Evolutionary conservation across 2,329 filamentous ascomycete genomes (phyloP), one percentile per base, ranked within the genome.

Genomic region (Pseudogymnoascus sp.): DNA sequence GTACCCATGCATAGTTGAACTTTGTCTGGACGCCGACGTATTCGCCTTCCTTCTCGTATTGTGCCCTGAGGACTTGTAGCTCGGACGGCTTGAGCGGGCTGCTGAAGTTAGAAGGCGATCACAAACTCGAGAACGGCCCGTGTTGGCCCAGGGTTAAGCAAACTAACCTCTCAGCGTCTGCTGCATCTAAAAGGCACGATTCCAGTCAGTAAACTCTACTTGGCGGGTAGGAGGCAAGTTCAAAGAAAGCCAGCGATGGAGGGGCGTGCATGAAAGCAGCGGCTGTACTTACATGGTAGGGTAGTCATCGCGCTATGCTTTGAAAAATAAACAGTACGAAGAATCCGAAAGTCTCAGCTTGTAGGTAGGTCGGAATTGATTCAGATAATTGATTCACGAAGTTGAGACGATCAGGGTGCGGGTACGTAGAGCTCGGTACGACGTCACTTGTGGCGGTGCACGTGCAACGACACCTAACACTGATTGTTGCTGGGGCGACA

Each of bases 1-100:
- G 62, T 84, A 96, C 92, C 94, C 94, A 99, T 73, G 94, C 93
- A 76, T 93, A 97, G 85, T 99, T 99, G 84, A 99, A 99, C 75
- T 97, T 97, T 65, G 94, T 99, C 77, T 99, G 94, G 40, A 99
- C 85, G 64, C 93, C 92, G 64, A 96, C 93, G 80, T 96, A 95
- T 71, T 96, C 90, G 68, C 93, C 94, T 78, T 99, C 94, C 74
- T 96, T 96, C 74, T 97, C 93, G 74, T 94, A 99, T 75, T 99
- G 94, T 64, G 90, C 82, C 67, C 93, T 90, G 61, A 99, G 83
- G 65, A 97, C 94, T 75, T 92, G 87, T 64, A 99, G 87, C 77
- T 99, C 94, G 59, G 90, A 89, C 62, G 90, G 86, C 77, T 94
- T 95, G 66, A 99, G 83, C 68, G 94, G 90, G 73, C 91, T 94